Evolutionary conservation across 176 grass and related monocot genomes (phyloP).

Genomic region (Cenchrus purpureus): DNA sequence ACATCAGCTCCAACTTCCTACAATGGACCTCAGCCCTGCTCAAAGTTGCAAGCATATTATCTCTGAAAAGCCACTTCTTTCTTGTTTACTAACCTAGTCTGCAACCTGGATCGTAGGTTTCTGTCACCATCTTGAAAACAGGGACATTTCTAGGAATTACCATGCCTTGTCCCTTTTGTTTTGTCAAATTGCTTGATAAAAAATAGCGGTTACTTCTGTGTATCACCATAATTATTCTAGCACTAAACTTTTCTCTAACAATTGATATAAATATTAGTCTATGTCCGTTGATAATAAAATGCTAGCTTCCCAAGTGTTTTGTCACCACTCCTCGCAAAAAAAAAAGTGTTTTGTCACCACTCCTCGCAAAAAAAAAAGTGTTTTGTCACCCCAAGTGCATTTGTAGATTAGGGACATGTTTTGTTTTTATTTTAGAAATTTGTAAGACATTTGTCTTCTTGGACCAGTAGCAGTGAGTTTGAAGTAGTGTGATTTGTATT

Average conservation of each 20-base stretch:
- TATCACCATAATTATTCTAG: background rate
- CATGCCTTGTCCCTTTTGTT: background rate
- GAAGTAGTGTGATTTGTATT: conserved; percentile 14
- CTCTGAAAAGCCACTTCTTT: background rate
- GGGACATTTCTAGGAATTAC: background rate
- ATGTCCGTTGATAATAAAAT: background rate
- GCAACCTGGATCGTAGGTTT: background rate
- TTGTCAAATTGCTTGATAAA: background rate
- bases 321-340: background rate
- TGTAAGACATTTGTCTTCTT: background rate
- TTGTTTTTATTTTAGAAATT: background rate
- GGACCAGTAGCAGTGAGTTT: background rate
- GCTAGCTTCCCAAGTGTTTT: background rate
- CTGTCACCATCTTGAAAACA: conserved; percentile 15
- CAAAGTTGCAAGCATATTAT: background rate
- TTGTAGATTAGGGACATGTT: background rate
- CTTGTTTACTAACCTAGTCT: conserved; percentile 7
- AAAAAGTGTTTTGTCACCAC: background rate
- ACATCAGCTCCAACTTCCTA: background rate
- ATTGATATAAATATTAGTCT: background rate
- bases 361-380: too few relatives aligned
- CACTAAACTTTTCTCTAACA: background rate
- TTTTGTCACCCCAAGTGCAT: background rate
- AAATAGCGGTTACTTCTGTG: background rate
- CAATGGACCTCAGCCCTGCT: background rate